Conservation (phyloP, 306 rosid genomes). For the Prunus mongolica region DNA sequence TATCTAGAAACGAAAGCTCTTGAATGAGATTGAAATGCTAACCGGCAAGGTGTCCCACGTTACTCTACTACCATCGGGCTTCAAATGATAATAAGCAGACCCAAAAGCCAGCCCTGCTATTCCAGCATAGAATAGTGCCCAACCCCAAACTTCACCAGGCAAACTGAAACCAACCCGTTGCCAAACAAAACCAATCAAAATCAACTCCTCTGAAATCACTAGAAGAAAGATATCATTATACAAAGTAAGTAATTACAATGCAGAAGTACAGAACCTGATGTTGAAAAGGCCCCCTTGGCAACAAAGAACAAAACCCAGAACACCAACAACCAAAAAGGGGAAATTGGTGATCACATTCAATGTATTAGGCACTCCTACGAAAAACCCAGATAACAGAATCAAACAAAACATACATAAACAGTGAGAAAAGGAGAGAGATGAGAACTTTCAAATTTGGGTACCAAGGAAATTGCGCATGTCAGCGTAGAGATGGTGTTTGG, state of each 20-base stretch:
- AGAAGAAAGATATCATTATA: neutral
- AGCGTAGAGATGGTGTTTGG: constrained; percentile 38
- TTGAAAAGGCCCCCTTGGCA: constrained; percentile 47
- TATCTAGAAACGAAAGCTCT: neutral
- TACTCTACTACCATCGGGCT: constrained; percentile 45
- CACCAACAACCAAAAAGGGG: constrained; percentile 70
- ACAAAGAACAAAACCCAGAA: constrained; percentile 54
- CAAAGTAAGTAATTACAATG: neutral
- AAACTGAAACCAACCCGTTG: constrained; percentile 19
- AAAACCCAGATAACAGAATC: constrained; percentile 29
- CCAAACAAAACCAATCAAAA: constrained; percentile 17
- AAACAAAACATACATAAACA: neutral
- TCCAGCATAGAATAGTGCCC: constrained; percentile 54
- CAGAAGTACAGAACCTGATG: constrained; percentile 35
- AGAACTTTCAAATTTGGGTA: constrained; percentile 4
- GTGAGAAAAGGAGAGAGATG: neutral
- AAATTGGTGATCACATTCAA: constrained; percentile 68
- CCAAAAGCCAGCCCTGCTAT: constrained; percentile 57
- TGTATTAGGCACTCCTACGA: constrained; percentile 62
- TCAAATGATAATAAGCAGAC: constrained; percentile 64
- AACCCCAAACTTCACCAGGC: constrained; percentile 44
- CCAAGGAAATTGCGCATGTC: constrained; percentile 74
- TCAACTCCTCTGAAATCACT: constrained; percentile 23
- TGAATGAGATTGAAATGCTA: constrained; percentile 12
- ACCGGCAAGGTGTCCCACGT: constrained; percentile 67